These are phyloP conservation scores for Colletotrichum sidae DNA, from an alignment of 2,329 filamentous ascomycete species.

Conservation along the genomic window DNA sequence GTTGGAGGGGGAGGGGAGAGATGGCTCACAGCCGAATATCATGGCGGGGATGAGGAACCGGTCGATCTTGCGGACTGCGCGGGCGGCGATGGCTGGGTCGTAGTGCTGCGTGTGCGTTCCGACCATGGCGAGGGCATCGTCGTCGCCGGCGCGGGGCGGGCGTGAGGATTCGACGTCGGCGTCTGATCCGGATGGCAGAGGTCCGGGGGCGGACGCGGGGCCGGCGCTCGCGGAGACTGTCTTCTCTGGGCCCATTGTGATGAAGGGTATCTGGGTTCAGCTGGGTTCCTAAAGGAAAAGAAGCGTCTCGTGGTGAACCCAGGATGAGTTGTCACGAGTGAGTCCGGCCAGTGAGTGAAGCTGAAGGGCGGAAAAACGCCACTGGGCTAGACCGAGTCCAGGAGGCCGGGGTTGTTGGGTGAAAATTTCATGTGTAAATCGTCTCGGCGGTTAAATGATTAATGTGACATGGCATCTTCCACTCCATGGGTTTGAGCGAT, in stretches of 20 bases:
- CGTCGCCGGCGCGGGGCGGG: conserved; percentile 40
- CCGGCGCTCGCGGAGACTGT: conserved; percentile 7
- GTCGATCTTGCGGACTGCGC: conserved; percentile 75
- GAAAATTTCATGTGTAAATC: conserved; percentile 10
- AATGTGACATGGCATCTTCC: not conserved
- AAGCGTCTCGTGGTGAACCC: not conserved
- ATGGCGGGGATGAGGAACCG: conserved; percentile 75
- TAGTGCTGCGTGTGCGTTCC: conserved; percentile 65
- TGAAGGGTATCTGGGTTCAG: not conserved
- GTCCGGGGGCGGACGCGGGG: conserved; percentile 10
- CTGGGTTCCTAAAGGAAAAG: not conserved
- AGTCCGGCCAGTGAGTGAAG: not conserved
- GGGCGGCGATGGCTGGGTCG: conserved; percentile 65
- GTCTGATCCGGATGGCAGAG: not conserved
- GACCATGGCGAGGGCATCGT: conserved; percentile 69
- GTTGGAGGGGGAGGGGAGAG: not conserved
- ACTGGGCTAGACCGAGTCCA: not conserved
- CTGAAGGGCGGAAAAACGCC: not conserved
- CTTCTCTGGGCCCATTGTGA: conserved; percentile 27
- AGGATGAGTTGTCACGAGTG: conserved; percentile 19
- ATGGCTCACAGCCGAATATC: conserved; percentile 59
- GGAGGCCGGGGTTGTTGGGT: conserved; percentile 1
- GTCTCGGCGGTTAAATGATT: not conserved
- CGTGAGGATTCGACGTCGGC: conserved; percentile 9
- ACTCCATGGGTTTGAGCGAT: not conserved